A percentile compares a stretch with the other conserved stretches of the same genome.
Evolutionary conservation across 768 basidiomycete genomes (phyloP).

Genomic region (Lactifluus pinguis): DNA sequence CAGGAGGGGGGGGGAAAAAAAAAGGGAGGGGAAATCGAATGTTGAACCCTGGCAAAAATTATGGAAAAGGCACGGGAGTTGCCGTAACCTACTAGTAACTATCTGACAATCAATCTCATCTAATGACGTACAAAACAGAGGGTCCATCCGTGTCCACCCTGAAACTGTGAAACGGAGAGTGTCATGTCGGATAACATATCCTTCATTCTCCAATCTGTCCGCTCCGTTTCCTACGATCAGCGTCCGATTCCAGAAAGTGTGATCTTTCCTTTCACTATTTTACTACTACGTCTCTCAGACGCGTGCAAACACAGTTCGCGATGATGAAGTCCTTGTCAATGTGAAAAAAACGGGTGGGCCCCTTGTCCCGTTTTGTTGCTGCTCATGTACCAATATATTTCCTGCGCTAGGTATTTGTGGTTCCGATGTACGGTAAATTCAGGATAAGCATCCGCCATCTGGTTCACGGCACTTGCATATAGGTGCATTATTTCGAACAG

Average conservation of each 20-base stretch:
- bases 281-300: not conserved
- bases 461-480: conserved; percentile 3
- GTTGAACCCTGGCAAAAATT: conserved; percentile 6
- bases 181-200: conserved; percentile 55
- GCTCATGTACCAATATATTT: conserved; percentile 7
- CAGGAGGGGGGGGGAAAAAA: conserved; percentile 6
- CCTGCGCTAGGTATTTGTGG: conserved; percentile 69
- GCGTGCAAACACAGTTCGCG: conserved; percentile 38
- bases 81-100: not conserved
- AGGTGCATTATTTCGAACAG: conserved; percentile 75
- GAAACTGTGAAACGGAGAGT: too few species aligned
- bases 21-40: not conserved
- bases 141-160: not conserved
- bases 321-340: conserved; percentile 75
- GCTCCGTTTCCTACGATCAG: conserved; percentile 63
- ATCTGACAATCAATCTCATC: not conserved
- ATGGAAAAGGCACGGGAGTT: conserved; percentile 2
- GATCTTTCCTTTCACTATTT: conserved; percentile 17
- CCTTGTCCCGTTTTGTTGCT: not conserved
- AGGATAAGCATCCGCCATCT: conserved; percentile 11
- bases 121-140: not conserved
- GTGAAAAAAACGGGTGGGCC: conserved; percentile 85
- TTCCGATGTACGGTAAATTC: conserved; percentile 53
- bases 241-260: conserved; percentile 66
- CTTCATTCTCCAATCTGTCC: conserved; percentile 64